Percentiles rank a stretch among this genome's conserved stretches.
Conservation (phyloP, 2,329 filamentous ascomycete species). For the Fusarium subtropicale region DNA sequence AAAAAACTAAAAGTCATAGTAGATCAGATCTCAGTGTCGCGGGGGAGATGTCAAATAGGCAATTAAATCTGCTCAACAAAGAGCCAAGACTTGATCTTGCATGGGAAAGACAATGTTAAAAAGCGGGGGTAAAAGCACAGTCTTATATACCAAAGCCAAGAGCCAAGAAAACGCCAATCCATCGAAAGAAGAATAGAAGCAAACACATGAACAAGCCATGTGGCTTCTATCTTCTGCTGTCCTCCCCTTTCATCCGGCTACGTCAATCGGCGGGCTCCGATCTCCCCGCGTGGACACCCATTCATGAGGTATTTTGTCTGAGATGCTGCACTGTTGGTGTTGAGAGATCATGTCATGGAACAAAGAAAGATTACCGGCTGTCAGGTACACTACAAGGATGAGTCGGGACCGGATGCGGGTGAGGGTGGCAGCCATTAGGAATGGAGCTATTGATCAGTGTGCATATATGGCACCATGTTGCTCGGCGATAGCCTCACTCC, state of each 20-base stretch:
- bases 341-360: conserved; percentile 41
- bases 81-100: background rate
- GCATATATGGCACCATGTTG: conserved; percentile 30
- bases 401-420: conserved; percentile 29
- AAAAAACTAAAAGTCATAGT: background rate
- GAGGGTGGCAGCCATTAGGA: conserved; percentile 19
- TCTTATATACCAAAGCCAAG: conserved; percentile 4
- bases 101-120: background rate
- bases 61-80: conserved; percentile 15
- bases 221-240: conserved; percentile 2
- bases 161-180: conserved; percentile 16
- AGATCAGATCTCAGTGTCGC: accelerated
- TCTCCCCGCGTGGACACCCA: conserved; percentile 27
- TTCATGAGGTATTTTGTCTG: conserved; percentile 29
- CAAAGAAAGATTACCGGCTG: conserved; percentile 4
- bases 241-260: conserved; percentile 35
- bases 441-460: conserved; percentile 17
- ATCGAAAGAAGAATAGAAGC: background rate
- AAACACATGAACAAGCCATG: background rate
- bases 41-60: background rate
- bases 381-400: conserved; percentile 11
- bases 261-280: conserved; percentile 35
- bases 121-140: background rate
- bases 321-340: conserved; percentile 15
- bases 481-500: conserved; percentile 36